Conservation (phyloP, 2,329 filamentous ascomycete genomes). For the Neurospora sp. region DNA sequence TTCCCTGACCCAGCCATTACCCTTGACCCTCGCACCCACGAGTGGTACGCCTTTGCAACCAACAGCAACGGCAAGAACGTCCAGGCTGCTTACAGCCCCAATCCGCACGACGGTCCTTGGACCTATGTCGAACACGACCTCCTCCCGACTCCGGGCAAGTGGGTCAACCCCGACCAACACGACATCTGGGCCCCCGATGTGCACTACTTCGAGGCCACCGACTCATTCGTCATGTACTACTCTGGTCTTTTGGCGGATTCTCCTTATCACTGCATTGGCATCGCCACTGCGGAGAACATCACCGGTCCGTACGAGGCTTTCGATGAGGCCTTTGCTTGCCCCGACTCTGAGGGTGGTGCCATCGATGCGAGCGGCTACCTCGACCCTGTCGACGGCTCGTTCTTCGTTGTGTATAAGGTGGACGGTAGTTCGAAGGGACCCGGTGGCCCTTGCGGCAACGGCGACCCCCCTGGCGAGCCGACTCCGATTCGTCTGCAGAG, state of each 20-base stretch:
- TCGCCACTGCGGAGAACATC: slow-evolving; percentile 36
- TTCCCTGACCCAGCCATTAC: slow-evolving; percentile 40
- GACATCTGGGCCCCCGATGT: slow-evolving; percentile 43
- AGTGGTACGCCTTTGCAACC: slow-evolving; percentile 42
- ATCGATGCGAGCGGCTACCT: slow-evolving; percentile 54
- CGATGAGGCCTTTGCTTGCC: slow-evolving; percentile 41
- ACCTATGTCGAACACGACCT: slow-evolving; percentile 34
- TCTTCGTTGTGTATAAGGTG: slow-evolving; percentile 56
- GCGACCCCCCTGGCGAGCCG: slow-evolving; percentile 26
- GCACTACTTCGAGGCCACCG: slow-evolving; percentile 26
- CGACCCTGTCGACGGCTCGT: slow-evolving; percentile 39
- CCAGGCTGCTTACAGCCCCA: slow-evolving; percentile 36
- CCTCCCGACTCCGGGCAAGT: slow-evolving; percentile 34
- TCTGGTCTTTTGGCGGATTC: slow-evolving; percentile 25
- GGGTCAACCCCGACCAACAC: slow-evolving; percentile 30
- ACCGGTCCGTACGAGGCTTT: slow-evolving; percentile 44
- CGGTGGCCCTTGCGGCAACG: slow-evolving; percentile 36
- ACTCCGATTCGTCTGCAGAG: slow-evolving; percentile 51
- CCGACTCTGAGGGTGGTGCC: slow-evolving; percentile 42
- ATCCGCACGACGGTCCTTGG: slow-evolving; percentile 24
- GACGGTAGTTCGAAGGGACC: slow-evolving; percentile 48
- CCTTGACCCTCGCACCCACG: slow-evolving; percentile 24
- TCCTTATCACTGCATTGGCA: slow-evolving; percentile 46
- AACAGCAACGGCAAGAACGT: slow-evolving; percentile 31
- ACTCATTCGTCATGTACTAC: slow-evolving; percentile 41